These are phyloP conservation scores for Chlorella sp. DNA, from an alignment of 139 green algal genomes.

Conservation along the genomic window DNA sequence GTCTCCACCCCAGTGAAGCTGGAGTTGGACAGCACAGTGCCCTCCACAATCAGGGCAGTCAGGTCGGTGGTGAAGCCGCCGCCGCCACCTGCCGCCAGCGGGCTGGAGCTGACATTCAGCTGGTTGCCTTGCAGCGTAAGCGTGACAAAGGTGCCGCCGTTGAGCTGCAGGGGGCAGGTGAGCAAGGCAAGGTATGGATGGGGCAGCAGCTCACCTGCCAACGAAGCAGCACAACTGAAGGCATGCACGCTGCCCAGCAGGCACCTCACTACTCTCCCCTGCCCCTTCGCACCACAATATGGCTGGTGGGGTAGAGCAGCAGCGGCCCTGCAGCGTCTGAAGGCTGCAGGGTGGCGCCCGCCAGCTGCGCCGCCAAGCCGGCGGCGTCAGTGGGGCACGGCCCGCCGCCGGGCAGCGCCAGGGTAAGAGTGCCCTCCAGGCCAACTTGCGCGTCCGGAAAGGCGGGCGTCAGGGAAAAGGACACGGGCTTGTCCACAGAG, in stretches of 20 bases:
- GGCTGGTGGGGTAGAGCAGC: slow-evolving; percentile 6
- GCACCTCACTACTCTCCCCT: background rate
- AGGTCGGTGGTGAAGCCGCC: background rate
- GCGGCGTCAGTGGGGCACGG: slow-evolving; percentile 22
- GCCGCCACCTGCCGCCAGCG: background rate
- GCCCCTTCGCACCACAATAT: background rate
- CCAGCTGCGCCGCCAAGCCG: background rate
- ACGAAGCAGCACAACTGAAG: too few species aligned
- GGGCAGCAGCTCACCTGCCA: too few species aligned
- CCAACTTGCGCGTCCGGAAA: background rate
- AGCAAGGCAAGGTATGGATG: too few species aligned
- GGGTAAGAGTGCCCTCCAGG: background rate
- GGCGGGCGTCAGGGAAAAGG: background rate
- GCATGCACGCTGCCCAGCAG: background rate
- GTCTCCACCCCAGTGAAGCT: background rate
- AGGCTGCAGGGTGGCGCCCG: slow-evolving; percentile 11
- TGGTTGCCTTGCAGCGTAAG: background rate
- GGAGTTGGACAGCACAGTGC: slow-evolving; percentile 12
- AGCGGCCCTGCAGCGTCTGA: background rate
- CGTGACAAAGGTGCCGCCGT: background rate
- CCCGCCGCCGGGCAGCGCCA: slow-evolving; percentile 5
- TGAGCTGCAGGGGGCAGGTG: slow-evolving; percentile 14
- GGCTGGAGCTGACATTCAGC: background rate
- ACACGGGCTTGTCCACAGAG: background rate
- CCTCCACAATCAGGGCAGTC: background rate